These are phyloP conservation scores for Curvularia sp. DNA, from an alignment of 2,329 filamentous ascomycete genomes.

Conservation along the genomic window DNA sequence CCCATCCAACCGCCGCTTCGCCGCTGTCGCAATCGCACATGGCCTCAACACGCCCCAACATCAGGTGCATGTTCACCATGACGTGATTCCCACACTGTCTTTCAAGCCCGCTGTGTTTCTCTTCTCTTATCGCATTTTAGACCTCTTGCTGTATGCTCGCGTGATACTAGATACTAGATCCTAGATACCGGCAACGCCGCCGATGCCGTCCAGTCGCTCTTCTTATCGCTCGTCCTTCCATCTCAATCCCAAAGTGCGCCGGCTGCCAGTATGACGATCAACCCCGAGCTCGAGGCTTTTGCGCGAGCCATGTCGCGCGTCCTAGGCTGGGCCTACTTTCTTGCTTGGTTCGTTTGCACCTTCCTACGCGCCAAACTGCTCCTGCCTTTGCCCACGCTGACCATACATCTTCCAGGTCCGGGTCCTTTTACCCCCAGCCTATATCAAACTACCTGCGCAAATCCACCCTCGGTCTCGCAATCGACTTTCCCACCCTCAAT, in stretches of 20 bases:
- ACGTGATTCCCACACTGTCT: neutral
- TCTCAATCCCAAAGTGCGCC: neutral
- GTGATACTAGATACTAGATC: neutral
- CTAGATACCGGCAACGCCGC: neutral
- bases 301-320: slow-evolving; percentile 45
- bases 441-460: slow-evolving; percentile 78
- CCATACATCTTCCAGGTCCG: slow-evolving; percentile 62
- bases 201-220: slow-evolving; percentile 3
- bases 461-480: slow-evolving; percentile 81
- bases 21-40: slow-evolving; percentile 17
- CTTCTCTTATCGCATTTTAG: neutral
- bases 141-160: neutral
- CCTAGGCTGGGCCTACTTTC: slow-evolving; percentile 48
- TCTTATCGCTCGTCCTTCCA: slow-evolving; percentile 7
- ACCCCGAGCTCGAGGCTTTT: slow-evolving; percentile 34
- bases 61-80: slow-evolving; percentile 18
- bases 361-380: neutral
- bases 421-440: slow-evolving; percentile 92
- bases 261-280: slow-evolving; percentile 7
- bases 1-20: slow-evolving; percentile 9
- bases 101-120: neutral
- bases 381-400: neutral
- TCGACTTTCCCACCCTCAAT: slow-evolving; percentile 86
- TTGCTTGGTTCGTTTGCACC: slow-evolving; percentile 38
- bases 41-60: slow-evolving; percentile 21